Evolutionary conservation across 495 filamentous ascomycete genomes (phyloP).

Genomic region (Podospora pseudoanserina): DNA sequence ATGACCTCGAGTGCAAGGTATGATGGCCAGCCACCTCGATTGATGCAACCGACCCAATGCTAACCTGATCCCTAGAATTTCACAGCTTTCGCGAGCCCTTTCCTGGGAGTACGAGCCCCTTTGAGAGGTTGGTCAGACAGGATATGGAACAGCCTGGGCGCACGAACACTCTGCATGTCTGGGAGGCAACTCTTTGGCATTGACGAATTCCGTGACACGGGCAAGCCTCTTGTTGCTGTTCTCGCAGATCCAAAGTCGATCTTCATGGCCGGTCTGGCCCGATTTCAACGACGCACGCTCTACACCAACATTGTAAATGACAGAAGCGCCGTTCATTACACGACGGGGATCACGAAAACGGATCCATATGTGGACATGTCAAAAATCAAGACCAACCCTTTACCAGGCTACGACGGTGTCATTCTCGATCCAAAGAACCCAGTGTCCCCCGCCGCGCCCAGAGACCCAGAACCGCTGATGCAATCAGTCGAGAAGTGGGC

Average conservation of each 20-base stretch:
- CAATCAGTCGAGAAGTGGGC: slow-evolving; percentile 34
- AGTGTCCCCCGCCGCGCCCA: slow-evolving; percentile 43
- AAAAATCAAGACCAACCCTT: slow-evolving; percentile 63
- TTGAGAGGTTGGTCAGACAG: slow-evolving; percentile 60
- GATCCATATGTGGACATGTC: slow-evolving; percentile 72
- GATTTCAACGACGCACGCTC: slow-evolving; percentile 67
- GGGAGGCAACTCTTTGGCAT: slow-evolving; percentile 84
- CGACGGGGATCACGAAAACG: slow-evolving; percentile 64
- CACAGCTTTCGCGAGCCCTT: slow-evolving; percentile 85
- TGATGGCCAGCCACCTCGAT: slow-evolving; percentile 13
- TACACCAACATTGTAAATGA: slow-evolving; percentile 90
- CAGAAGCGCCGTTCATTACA: slow-evolving; percentile 74
- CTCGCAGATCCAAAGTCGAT: slow-evolving; percentile 81
- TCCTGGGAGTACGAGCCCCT: slow-evolving; percentile 80
- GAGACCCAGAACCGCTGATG: slow-evolving; percentile 28
- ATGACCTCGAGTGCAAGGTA: slow-evolving; percentile 73
- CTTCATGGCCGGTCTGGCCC: slow-evolving; percentile 74
- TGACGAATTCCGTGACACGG: slow-evolving; percentile 79
- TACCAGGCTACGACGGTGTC: slow-evolving; percentile 68
- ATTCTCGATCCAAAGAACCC: slow-evolving; percentile 69
- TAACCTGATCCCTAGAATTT: slow-evolving; percentile 64
- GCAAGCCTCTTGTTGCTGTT: slow-evolving; percentile 71
- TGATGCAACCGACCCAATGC: not conserved
- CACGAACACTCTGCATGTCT: slow-evolving; percentile 70
- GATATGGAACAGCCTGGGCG: slow-evolving; percentile 78